Percentiles rank a stretch among this genome's conserved stretches.
phyloP scores from a whole-genome alignment of 2,329 filamentous ascomycete genomes.

The Rutstroemia sp. region DNA sequence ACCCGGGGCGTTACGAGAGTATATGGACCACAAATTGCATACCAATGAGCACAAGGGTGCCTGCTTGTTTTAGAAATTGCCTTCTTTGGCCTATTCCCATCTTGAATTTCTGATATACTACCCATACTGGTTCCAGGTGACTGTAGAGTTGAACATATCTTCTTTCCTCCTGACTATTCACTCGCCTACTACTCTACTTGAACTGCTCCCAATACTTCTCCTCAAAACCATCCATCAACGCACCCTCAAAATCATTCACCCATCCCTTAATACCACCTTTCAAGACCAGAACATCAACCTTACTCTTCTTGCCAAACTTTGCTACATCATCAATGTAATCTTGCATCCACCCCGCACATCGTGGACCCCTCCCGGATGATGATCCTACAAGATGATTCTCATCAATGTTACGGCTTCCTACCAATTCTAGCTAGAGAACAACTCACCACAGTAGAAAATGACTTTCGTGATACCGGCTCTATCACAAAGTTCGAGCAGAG shows the following conservation, averaged over 20 bases:
- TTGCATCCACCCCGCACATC: slow-evolving; percentile 49
- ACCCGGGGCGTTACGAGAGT: slow-evolving; percentile 7
- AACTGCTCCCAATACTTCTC: slow-evolving; percentile 31
- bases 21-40: slow-evolving; percentile 10
- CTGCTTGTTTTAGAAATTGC: background rate
- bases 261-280: slow-evolving; percentile 48
- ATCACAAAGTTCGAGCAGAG: slow-evolving; percentile 42
- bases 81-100: background rate
- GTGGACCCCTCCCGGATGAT: slow-evolving; percentile 42
- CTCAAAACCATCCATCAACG: slow-evolving; percentile 44
- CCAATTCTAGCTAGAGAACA: background rate
- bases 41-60: background rate
- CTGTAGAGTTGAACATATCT: background rate
- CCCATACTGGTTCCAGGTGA: background rate
- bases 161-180: background rate
- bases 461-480: slow-evolving; percentile 41
- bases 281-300: slow-evolving; percentile 40
- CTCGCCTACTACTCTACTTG: slow-evolving; percentile 13
- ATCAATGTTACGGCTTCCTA: background rate
- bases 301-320: slow-evolving; percentile 32
- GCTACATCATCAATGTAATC: slow-evolving; percentile 43
- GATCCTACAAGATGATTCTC: slow-evolving; percentile 35
- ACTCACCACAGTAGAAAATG: slow-evolving; percentile 49
- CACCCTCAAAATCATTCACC: slow-evolving; percentile 41
- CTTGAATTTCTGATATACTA: too few relatives aligned